A percentile compares a stretch with the other conserved stretches of the same genome.
phyloP scores from a whole-genome alignment of 1,284 basidiomycete species.

The Cutaneotrichosporon dermatis region DNA sequence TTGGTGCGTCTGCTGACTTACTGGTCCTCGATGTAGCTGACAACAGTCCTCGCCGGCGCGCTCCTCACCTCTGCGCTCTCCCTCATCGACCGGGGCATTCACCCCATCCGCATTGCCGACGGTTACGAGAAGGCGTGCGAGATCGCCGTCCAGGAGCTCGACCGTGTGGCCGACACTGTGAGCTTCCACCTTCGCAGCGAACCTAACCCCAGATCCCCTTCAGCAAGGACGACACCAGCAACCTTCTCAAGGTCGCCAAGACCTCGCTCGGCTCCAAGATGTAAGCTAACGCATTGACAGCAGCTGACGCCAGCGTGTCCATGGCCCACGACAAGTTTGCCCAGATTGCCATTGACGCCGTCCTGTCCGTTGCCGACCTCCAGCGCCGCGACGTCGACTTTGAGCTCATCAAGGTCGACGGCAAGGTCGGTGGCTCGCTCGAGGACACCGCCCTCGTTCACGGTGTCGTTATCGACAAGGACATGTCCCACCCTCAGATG shows the following conservation, averaged over 20 bases:
- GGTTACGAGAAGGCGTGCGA: conserved; percentile 92
- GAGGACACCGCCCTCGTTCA: conserved; percentile 77
- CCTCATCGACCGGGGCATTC: conserved; percentile 93
- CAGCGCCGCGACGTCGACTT: conserved; percentile 94
- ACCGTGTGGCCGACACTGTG: conserved; percentile 78
- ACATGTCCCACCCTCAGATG: conserved; percentile 99
- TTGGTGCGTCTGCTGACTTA: conserved; percentile 61
- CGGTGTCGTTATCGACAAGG: conserved; percentile 97
- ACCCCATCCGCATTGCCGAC: conserved; percentile 97
- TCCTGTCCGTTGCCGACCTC: conserved; percentile 90
- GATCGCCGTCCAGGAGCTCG: conserved; percentile 83
- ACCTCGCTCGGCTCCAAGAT: conserved; percentile 97
- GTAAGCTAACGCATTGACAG: not conserved
- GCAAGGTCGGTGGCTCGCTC: conserved; percentile 94
- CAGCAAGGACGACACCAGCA: conserved; percentile 72
- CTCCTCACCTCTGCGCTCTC: conserved; percentile 62
- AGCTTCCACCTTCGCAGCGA: not conserved
- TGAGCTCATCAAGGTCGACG: conserved; percentile 98
- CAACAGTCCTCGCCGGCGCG: conserved; percentile 86
- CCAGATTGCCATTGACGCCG: conserved; percentile 94
- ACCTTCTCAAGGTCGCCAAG: conserved; percentile 89
- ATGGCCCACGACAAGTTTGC: conserved; percentile 95
- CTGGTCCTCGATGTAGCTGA: not conserved
- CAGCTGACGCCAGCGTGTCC: conserved; percentile 61
- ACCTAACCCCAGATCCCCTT: conserved; percentile 56